Conservation (phyloP, 192 early-diverging fungal genomes). For the Linnemannia zychae region DNA sequence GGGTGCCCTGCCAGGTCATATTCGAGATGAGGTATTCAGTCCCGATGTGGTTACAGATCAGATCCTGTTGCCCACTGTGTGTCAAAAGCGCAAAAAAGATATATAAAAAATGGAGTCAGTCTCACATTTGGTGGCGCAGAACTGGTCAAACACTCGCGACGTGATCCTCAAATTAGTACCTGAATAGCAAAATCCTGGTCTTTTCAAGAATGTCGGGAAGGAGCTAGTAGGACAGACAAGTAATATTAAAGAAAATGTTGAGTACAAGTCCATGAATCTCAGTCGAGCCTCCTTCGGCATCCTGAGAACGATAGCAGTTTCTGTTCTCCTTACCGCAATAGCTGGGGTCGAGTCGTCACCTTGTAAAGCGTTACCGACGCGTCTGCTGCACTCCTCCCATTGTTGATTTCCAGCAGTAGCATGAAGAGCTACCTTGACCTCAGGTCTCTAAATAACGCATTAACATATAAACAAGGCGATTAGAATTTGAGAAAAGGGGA, state of each 20-base stretch:
- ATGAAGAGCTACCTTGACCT: slow-evolving; percentile 71
- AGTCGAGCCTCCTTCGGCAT: too few species aligned
- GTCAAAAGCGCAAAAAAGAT: neutral
- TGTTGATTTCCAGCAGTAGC: slow-evolving; percentile 43
- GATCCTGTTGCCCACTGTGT: slow-evolving; percentile 79
- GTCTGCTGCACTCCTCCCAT: slow-evolving; percentile 76
- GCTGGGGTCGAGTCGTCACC: slow-evolving; percentile 70
- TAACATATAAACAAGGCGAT: neutral
- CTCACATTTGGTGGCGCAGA: neutral
- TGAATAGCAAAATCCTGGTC: slow-evolving; percentile 72
- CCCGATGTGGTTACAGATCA: slow-evolving; percentile 86
- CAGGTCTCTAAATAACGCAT: slow-evolving; percentile 53
- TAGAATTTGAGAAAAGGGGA: neutral
- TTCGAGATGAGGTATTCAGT: slow-evolving; percentile 74
- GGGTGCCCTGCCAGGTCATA: slow-evolving; percentile 73
- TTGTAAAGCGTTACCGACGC: slow-evolving; percentile 60
- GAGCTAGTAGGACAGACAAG: slow-evolving; percentile 57
- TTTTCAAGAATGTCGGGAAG: slow-evolving; percentile 72
- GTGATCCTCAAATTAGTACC: slow-evolving; percentile 57
- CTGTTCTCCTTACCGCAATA: slow-evolving; percentile 60
- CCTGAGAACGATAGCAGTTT: neutral
- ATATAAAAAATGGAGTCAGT: neutral
- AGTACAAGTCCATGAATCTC: neutral
- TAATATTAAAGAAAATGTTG: neutral
- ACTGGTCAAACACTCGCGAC: neutral